Conservation (phyloP, 129 eudicot species). For the Chrysanthemum seticuspe region DNA sequence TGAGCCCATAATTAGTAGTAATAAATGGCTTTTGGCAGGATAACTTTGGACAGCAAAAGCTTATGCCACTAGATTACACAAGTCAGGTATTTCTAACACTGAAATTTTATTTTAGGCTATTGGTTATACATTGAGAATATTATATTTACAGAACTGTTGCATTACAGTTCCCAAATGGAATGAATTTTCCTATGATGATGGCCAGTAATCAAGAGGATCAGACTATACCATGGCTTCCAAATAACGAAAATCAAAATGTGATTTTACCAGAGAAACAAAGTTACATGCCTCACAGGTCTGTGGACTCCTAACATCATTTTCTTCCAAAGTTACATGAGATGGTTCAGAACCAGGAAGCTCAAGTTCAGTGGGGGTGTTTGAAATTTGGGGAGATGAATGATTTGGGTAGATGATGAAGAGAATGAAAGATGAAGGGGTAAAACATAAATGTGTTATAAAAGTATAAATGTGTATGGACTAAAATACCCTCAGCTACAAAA, state of each 20-base stretch:
- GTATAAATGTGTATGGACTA: too few relatives aligned
- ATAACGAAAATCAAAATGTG: constrained; percentile 54
- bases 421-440: too few relatives aligned
- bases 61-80: constrained; percentile 56
- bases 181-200: constrained; percentile 66
- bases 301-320: constrained; percentile 15
- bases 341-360: too few relatives aligned
- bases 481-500: too few relatives aligned
- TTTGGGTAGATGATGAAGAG: too few relatives aligned
- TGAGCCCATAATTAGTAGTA: background rate
- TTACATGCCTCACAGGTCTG: constrained; percentile 61
- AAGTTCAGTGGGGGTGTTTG: too few relatives aligned
- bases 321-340: background rate
- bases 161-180: constrained; percentile 59
- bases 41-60: constrained; percentile 44
- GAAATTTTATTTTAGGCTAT: constrained; percentile 4
- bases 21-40: constrained; percentile 45
- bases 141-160: constrained; percentile 13
- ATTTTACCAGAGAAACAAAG: constrained; percentile 43
- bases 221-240: constrained; percentile 60
- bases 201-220: constrained; percentile 50
- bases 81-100: constrained; percentile 46
- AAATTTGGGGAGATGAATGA: too few relatives aligned
- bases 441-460: too few relatives aligned
- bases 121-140: background rate